phyloP scores from a whole-genome alignment of 1,284 basidiomycete genomes.

The Melanopsichium pennsylvanicum region DNA sequence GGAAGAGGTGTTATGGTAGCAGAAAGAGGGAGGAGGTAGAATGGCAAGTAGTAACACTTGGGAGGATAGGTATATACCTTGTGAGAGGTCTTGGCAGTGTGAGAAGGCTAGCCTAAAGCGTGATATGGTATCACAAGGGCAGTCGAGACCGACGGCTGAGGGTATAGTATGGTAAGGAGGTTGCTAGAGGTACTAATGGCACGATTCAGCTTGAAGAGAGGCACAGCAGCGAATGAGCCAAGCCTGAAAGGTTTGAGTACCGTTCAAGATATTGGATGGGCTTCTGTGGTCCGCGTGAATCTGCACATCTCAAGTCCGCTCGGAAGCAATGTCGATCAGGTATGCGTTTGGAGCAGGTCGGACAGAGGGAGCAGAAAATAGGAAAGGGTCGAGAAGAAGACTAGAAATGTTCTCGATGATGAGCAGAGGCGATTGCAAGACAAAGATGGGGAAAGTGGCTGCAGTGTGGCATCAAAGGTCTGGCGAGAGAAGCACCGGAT shows the following conservation, averaged over 20 bases:
- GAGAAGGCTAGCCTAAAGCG: neutral
- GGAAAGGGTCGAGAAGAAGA: slow-evolving; percentile 1
- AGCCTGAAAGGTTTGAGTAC: too few relatives aligned
- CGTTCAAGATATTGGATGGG: neutral
- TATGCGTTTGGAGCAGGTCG: slow-evolving; percentile 13
- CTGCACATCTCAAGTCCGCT: slow-evolving; percentile 30
- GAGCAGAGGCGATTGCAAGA: slow-evolving; percentile 14
- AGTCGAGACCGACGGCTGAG: slow-evolving; percentile 6
- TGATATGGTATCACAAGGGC: slow-evolving; percentile 12
- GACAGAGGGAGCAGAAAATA: slow-evolving; percentile 2
- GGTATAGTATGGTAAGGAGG: slow-evolving; percentile 6
- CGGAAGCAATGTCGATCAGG: slow-evolving; percentile 46
- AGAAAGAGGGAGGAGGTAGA: slow-evolving; percentile 1
- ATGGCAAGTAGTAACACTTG: too few relatives aligned
- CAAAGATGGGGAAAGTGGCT: neutral
- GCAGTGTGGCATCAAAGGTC: neutral
- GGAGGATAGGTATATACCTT: slow-evolving; percentile 37
- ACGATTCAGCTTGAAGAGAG: neutral
- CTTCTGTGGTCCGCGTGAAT: slow-evolving; percentile 1
- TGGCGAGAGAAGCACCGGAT: neutral
- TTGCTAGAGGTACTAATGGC: neutral
- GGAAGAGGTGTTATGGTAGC: slow-evolving; percentile 12
- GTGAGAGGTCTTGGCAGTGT: slow-evolving; percentile 24
- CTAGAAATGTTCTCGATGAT: neutral
- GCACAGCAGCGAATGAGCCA: too few relatives aligned